phyloP scores from a whole-genome alignment of 805 yeast species.

The Pichia manshurica region DNA sequence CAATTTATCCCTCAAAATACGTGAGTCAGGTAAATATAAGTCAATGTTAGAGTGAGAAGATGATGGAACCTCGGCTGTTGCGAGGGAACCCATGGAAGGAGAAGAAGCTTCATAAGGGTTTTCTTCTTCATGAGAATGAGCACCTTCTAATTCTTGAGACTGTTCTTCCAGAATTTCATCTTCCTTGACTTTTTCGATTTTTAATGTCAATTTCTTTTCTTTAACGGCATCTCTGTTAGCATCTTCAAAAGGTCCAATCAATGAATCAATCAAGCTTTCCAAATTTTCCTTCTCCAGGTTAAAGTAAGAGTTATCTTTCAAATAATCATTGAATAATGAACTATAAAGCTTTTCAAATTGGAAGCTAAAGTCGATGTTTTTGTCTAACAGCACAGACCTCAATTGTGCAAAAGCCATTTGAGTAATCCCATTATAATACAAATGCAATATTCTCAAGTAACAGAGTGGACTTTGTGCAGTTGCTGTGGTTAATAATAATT shows the following conservation, averaged over 20 bases:
- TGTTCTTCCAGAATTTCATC: slow-evolving; percentile 10
- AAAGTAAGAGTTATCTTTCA: slow-evolving; percentile 64
- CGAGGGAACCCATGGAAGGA: not conserved
- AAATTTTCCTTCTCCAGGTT: slow-evolving; percentile 64
- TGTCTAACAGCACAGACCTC: slow-evolving; percentile 49
- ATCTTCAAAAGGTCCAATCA: slow-evolving; percentile 41
- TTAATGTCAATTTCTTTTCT: slow-evolving; percentile 30
- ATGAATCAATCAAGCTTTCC: slow-evolving; percentile 43
- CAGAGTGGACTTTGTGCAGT: slow-evolving; percentile 60
- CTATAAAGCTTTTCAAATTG: slow-evolving; percentile 66
- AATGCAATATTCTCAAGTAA: slow-evolving; percentile 68
- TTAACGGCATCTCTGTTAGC: slow-evolving; percentile 33
- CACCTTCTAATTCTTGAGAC: not conserved
- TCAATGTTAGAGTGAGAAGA: slow-evolving; percentile 7
- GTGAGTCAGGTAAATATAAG: slow-evolving; percentile 14
- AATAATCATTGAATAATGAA: slow-evolving; percentile 68
- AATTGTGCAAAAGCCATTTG: slow-evolving; percentile 54
- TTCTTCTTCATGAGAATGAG: not conserved
- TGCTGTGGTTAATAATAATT: slow-evolving; percentile 55
- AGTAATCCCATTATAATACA: slow-evolving; percentile 53
- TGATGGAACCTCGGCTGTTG: not conserved
- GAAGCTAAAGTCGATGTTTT: slow-evolving; percentile 39
- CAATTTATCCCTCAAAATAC: slow-evolving; percentile 14
- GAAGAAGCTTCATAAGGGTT: not conserved
- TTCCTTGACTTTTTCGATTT: slow-evolving; percentile 25